Evolutionary conservation across 768 basidiomycete genomes (phyloP).

Genomic region (Calocera viscosa): DNA sequence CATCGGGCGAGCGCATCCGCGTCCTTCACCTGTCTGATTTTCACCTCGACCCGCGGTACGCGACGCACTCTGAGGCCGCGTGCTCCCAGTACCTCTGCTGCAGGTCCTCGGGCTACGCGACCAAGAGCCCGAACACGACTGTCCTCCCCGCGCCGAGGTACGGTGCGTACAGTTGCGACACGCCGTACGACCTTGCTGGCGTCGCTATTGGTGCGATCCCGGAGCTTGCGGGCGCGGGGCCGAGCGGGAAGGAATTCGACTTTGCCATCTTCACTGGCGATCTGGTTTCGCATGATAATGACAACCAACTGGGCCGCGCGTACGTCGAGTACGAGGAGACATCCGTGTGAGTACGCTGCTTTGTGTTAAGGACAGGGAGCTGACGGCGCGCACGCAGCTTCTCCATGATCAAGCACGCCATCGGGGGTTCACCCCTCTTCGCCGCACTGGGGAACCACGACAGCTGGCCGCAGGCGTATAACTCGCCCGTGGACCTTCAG

Average conservation of each 20-base stretch:
- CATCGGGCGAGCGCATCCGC: conserved; percentile 53
- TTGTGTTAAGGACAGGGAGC: background rate
- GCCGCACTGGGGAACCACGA: conserved; percentile 22
- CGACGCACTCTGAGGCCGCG: conserved; percentile 16
- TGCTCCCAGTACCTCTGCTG: conserved; percentile 17
- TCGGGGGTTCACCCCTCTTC: conserved; percentile 7
- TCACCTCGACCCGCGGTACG: conserved; percentile 50
- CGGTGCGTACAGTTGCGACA: conserved; percentile 17
- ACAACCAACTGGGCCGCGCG: background rate
- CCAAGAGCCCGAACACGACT: conserved; percentile 9
- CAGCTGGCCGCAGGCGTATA: background rate
- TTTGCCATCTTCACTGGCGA: conserved; percentile 23
- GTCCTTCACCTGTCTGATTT: conserved; percentile 67
- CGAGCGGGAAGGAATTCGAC: conserved; percentile 17
- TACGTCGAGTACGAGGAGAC: conserved; percentile 14
- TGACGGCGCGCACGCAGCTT: background rate
- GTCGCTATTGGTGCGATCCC: conserved; percentile 17
- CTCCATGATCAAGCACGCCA: background rate
- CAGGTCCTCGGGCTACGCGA: background rate
- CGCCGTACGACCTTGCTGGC: conserved; percentile 17
- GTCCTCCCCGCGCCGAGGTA: conserved; percentile 15
- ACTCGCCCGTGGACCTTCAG: background rate
- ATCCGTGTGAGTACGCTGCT: background rate
- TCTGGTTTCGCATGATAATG: conserved; percentile 16
- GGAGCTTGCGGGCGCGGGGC: conserved; percentile 12